These are phyloP conservation scores for Pouteria campechiana DNA, from an alignment of 179 eudicot species.

Conservation along the genomic window DNA sequence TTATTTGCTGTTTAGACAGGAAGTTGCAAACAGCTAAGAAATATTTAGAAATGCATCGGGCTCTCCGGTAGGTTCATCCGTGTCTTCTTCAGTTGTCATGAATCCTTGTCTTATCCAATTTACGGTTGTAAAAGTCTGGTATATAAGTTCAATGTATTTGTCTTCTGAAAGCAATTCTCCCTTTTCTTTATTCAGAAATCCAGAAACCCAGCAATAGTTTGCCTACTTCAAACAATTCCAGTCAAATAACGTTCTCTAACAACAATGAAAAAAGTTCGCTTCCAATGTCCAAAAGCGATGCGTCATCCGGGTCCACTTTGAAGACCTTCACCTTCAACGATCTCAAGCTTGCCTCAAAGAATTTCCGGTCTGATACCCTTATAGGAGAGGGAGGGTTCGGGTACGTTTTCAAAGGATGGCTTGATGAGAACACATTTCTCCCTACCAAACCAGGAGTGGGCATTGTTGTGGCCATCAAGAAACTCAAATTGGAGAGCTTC, in stretches of 20 bases:
- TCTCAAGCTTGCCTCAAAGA: slow-evolving; percentile 41
- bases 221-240: slow-evolving; percentile 1
- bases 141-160: background rate
- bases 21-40: too few species aligned
- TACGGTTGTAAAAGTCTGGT: background rate
- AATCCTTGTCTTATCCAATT: background rate
- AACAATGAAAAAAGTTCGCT: slow-evolving; percentile 3
- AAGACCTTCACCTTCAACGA: slow-evolving; percentile 40
- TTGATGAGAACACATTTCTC: slow-evolving; percentile 25
- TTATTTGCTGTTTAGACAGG: too few species aligned
- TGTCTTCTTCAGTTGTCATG: background rate
- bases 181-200: slow-evolving; percentile 5
- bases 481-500: slow-evolving; percentile 33
- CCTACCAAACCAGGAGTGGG: slow-evolving; percentile 44
- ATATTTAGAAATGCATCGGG: too few species aligned
- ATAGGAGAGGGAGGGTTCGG: slow-evolving; percentile 69
- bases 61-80: too few species aligned
- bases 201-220: slow-evolving; percentile 4
- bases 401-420: slow-evolving; percentile 47
- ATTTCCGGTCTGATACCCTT: slow-evolving; percentile 35
- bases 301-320: slow-evolving; percentile 9
- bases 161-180: background rate
- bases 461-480: slow-evolving; percentile 38
- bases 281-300: slow-evolving; percentile 9
- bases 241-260: slow-evolving; percentile 4